A percentile compares a stretch with the other conserved stretches of the same genome.
These are phyloP conservation scores for Colletotrichum sublineola DNA, from an alignment of 2,329 filamentous ascomycete genomes.

Conservation along the genomic window DNA sequence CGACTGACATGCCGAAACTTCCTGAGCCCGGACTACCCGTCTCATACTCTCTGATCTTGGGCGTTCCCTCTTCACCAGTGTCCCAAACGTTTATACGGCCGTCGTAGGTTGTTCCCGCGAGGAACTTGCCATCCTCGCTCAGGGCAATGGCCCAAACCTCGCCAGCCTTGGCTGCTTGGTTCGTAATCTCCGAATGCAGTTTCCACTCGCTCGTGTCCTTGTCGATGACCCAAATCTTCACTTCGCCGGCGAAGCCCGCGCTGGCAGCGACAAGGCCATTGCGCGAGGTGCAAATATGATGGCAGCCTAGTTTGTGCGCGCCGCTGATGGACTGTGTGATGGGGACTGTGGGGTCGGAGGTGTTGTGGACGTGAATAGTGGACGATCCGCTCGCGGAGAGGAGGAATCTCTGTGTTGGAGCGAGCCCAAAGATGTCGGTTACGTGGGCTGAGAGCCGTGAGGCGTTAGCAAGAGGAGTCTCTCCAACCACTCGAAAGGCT, in stretches of 20 bases:
- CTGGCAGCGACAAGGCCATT: constrained; percentile 82
- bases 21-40: constrained; percentile 79
- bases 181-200: constrained; percentile 60
- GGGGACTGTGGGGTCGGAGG: constrained; percentile 77
- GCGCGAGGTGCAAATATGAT: constrained; percentile 82
- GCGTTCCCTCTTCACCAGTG: constrained; percentile 64
- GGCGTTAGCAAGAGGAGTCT: constrained; percentile 3
- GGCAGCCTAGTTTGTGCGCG: constrained; percentile 90
- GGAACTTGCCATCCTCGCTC: constrained; percentile 84
- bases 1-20: constrained; percentile 90
- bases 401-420: constrained; percentile 79
- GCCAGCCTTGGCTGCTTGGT: constrained; percentile 67
- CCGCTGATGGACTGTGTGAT: constrained; percentile 82
- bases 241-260: constrained; percentile 89
- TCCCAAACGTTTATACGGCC: constrained; percentile 94
- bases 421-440: constrained; percentile 87
- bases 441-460: constrained; percentile 73
- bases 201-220: constrained; percentile 69
- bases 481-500: not conserved
- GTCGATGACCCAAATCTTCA: constrained; percentile 82
- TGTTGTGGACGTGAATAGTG: constrained; percentile 84
- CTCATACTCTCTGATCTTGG: constrained; percentile 85
- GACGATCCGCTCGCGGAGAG: constrained; percentile 90
- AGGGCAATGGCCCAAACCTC: constrained; percentile 91
- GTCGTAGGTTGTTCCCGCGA: constrained; percentile 90